These are phyloP conservation scores for Sugiyamaella xylanicola DNA, from an alignment of 1,139 yeast genomes.

Conservation along the genomic window DNA sequence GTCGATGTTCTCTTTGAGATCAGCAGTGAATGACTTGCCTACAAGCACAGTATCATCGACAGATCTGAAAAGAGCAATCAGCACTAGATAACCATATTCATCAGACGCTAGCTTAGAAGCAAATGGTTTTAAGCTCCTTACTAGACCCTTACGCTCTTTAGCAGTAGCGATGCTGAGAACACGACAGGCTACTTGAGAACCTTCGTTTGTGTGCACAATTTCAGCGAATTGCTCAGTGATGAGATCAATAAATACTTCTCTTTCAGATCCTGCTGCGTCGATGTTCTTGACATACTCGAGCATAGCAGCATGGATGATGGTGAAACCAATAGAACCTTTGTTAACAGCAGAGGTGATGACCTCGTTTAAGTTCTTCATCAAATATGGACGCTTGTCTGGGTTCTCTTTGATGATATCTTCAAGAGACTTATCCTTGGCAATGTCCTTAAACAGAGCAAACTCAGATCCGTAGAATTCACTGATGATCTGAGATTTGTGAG, in stretches of 20 bases:
- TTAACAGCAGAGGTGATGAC: constrained; percentile 90
- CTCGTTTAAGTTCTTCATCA: constrained; percentile 74
- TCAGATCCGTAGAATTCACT: constrained; percentile 98
- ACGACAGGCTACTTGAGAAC: constrained; percentile 84
- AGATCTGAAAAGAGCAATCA: constrained; percentile 76
- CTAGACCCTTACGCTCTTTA: constrained; percentile 82
- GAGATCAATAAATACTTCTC: constrained; percentile 79
- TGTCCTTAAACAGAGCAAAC: constrained; percentile 84
- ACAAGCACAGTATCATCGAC: constrained; percentile 93
- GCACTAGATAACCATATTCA: constrained; percentile 82
- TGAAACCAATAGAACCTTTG: constrained; percentile 96
- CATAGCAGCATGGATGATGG: constrained; percentile 95
- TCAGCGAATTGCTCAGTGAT: constrained; percentile 90
- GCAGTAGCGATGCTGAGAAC: constrained; percentile 84
- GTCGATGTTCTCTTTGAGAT: constrained; percentile 57
- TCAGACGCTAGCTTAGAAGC: constrained; percentile 73
- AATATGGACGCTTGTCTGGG: constrained; percentile 79
- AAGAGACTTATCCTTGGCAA: constrained; percentile 64
- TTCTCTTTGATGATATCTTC: constrained; percentile 67
- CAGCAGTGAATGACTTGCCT: constrained; percentile 67
- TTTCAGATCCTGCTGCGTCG: constrained; percentile 57
- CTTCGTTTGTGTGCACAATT: constrained; percentile 92
- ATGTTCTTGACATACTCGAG: constrained; percentile 78
- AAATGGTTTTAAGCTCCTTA: constrained; percentile 74
- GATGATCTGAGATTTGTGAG: constrained; percentile 86